phyloP scores from a whole-genome alignment of 2,329 filamentous ascomycete genomes.

The Sphaerostilbella broomeana region DNA sequence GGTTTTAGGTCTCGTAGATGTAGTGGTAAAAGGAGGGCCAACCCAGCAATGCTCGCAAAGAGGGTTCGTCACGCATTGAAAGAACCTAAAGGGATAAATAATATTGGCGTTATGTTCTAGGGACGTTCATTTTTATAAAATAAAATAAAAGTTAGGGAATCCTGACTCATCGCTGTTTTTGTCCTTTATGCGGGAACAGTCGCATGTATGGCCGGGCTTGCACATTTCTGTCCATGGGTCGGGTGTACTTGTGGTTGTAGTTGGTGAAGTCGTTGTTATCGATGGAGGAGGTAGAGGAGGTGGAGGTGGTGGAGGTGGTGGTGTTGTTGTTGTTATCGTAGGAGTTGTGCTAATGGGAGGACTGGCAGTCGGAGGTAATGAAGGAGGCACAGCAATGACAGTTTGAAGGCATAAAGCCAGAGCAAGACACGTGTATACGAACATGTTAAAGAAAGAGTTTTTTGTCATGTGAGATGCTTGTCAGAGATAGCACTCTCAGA shows the following conservation, averaged over 20 bases:
- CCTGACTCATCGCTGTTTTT: slow-evolving; percentile 18
- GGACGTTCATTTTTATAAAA: background rate
- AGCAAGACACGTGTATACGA: no score
- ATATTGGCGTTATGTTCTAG: no score
- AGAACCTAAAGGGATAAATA: slow-evolving; percentile 16
- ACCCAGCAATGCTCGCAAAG: slow-evolving; percentile 21
- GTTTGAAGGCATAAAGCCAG: no score
- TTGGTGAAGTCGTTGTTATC: background rate
- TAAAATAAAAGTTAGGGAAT: background rate
- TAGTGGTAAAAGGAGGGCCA: slow-evolving; percentile 9
- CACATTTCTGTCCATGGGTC: slow-evolving; percentile 15
- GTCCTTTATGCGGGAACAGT: slow-evolving; percentile 22
- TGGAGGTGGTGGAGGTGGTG: no score
- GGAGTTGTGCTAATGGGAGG: background rate
- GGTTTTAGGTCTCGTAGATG: slow-evolving; percentile 1
- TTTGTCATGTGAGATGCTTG: no score
- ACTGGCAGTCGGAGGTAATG: background rate
- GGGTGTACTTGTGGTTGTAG: background rate
- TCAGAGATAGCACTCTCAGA: no score
- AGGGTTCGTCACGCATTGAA: slow-evolving; percentile 24
- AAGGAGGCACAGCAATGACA: background rate
- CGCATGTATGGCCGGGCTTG: slow-evolving; percentile 20
- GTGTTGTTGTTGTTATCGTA: background rate
- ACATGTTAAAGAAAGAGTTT: no score
- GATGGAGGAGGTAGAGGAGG: background rate